These are phyloP conservation scores for Luffa aegyptiaca DNA, from an alignment of 306 rosid genomes.

Conservation along the genomic window DNA sequence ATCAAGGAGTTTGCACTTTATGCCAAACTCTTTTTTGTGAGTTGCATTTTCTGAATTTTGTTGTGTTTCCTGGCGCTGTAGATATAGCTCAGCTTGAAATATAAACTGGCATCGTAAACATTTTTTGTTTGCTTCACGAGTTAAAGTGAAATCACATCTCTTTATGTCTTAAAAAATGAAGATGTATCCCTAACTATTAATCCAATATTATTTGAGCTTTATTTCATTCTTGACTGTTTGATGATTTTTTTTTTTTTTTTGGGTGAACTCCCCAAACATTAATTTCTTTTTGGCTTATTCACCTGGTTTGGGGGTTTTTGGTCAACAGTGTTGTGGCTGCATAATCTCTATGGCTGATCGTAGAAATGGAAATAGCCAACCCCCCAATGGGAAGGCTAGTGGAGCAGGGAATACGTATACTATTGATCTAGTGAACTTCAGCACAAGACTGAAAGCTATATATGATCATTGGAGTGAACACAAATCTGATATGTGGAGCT, in stretches of 20 bases:
- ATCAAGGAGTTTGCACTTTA: background rate
- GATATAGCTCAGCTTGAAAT: background rate
- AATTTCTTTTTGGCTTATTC: background rate
- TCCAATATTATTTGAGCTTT: background rate
- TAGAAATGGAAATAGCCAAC: slow-evolving; percentile 59
- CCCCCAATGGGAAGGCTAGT: slow-evolving; percentile 45
- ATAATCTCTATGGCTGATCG: slow-evolving; percentile 54
- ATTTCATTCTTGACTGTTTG: background rate
- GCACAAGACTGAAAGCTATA: slow-evolving; percentile 41
- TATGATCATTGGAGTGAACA: slow-evolving; percentile 65
- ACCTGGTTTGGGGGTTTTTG: background rate
- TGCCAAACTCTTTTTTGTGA: background rate
- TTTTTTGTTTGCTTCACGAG: background rate
- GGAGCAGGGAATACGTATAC: slow-evolving; percentile 43
- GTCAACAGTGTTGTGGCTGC: slow-evolving; percentile 10
- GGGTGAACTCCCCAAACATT: background rate
- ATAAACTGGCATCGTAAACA: background rate
- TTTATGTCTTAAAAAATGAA: background rate
- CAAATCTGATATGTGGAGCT: slow-evolving; percentile 56
- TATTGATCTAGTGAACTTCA: slow-evolving; percentile 55
- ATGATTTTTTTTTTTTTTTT: background rate
- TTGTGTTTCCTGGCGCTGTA: background rate
- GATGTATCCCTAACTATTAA: background rate
- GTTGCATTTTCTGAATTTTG: background rate
- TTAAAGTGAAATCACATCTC: background rate